Percentiles rank a stretch among this genome's conserved stretches.
Evolutionary conservation across 75 land plant genomes (phyloP).

Genomic region (Pseudotsuga menziesii): DNA sequence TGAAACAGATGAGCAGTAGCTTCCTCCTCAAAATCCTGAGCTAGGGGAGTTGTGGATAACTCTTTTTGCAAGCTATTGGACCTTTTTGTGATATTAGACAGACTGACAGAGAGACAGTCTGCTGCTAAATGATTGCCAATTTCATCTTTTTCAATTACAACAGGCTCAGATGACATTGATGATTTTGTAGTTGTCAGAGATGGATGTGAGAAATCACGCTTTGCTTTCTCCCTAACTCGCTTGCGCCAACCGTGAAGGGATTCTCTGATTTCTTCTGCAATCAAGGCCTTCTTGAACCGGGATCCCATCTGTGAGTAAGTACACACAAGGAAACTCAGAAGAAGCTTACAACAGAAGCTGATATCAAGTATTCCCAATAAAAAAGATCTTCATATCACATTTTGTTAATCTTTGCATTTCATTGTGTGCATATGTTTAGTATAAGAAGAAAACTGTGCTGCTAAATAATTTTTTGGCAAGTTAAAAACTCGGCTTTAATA

Average conservation of each 20-base stretch:
- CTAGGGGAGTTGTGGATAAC: background rate
- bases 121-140: constrained; percentile 1
- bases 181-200: constrained; percentile 28
- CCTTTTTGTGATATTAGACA: background rate
- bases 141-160: constrained; percentile 42
- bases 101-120: background rate
- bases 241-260: constrained; percentile 79
- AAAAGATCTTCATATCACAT: background rate
- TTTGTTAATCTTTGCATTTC: background rate
- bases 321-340: background rate
- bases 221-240: constrained; percentile 55
- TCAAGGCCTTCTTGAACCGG: constrained; percentile 47
- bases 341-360: background rate
- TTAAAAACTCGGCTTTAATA: background rate
- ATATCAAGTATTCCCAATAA: background rate
- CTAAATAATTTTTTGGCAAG: background rate
- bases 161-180: constrained; percentile 37
- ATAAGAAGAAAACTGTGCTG: background rate
- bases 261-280: constrained; percentile 50
- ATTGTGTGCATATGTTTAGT: background rate
- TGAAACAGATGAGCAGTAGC: background rate
- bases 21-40: background rate
- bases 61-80: constrained; percentile 2
- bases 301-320: constrained; percentile 59
- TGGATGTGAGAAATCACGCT: constrained; percentile 13